Evolutionary conservation across 306 rosid genomes (phyloP).

Genomic region (Glycine tomentella): DNA sequence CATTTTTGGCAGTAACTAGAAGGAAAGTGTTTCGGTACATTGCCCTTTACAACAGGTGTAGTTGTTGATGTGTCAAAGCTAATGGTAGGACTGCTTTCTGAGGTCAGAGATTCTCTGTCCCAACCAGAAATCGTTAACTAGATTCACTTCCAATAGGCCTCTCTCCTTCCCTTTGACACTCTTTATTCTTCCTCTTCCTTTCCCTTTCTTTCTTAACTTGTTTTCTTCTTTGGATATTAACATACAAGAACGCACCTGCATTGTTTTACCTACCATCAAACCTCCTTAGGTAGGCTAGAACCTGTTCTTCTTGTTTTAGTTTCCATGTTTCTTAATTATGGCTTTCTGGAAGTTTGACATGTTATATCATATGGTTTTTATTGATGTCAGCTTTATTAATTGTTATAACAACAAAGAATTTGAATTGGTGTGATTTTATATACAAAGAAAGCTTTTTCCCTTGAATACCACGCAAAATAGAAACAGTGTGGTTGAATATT

Average conservation of each 20-base stretch:
- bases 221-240: slow-evolving; percentile 39
- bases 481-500: background rate
- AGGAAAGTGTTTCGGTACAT: slow-evolving; percentile 39
- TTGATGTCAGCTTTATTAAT: slow-evolving; percentile 26
- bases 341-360: background rate
- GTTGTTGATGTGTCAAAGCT: slow-evolving; percentile 52
- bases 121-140: slow-evolving; percentile 48
- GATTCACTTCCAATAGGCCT: slow-evolving; percentile 34
- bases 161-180: slow-evolving; percentile 7
- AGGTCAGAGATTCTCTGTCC: slow-evolving; percentile 67
- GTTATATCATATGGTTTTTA: slow-evolving; percentile 13
- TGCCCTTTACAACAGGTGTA: slow-evolving; percentile 47
- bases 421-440: background rate
- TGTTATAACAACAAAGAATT: background rate
- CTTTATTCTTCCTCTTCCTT: slow-evolving; percentile 30
- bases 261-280: slow-evolving; percentile 31
- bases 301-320: slow-evolving; percentile 18
- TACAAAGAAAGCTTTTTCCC: background rate
- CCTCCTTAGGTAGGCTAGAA: slow-evolving; percentile 41
- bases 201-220: slow-evolving; percentile 24
- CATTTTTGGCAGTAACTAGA: slow-evolving; percentile 41
- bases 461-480: background rate
- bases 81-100: slow-evolving; percentile 51
- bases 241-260: slow-evolving; percentile 28
- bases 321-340: background rate